Base-by-base conservation (phyloP, 1,284 basidiomycete genomes). In the Amylostereum areolatum region DNA sequence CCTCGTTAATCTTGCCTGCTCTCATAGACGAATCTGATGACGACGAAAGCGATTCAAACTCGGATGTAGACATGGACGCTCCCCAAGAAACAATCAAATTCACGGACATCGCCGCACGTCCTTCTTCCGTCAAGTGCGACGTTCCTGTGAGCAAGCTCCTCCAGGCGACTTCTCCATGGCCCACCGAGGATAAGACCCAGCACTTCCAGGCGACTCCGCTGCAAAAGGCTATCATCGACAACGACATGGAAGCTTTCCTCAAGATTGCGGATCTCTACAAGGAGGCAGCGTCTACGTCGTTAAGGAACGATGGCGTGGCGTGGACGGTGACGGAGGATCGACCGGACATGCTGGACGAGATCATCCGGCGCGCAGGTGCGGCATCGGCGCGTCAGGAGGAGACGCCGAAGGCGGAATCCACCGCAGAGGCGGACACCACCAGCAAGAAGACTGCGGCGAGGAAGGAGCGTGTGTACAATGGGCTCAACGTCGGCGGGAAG, bases 221-320 rank as follows among this genome's bases (percentile, higher is more conserved):
- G 5, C 32, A 45, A 4, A 67, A 67, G 44, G 66, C 74, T 1
- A 62, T 80, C 11, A 32, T 62, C 3, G 66, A 72, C 3, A 62
- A 73, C 49, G 78, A 83, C 54, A 62, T 76, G 2, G 75, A 81
- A 46, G 68, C 70, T 1, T 81, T 82, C 56, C 61, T 70, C 5
- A 67, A 75, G 30, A 63, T 77, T 42, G 59, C 66, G 10, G 67
- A 71, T 39, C 63, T 81, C 25, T 73, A 74, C 58, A 62, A 69
- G 57, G 62, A n/a, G 25, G 56, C 4, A 55, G 49, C 36, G 41
- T 28, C 24, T 3, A 32, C 50, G 5, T 52, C 52, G n/a, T 36
- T 54, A 30, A 43, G 43, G 0, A 24, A 37, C 2, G 3, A 39
- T 4, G 30, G 68, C 5, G 35, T 74, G 29, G 3, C 46, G 0